Conservation (phyloP, 345 rosid species). For the Eucalyptus sp. region DNA sequence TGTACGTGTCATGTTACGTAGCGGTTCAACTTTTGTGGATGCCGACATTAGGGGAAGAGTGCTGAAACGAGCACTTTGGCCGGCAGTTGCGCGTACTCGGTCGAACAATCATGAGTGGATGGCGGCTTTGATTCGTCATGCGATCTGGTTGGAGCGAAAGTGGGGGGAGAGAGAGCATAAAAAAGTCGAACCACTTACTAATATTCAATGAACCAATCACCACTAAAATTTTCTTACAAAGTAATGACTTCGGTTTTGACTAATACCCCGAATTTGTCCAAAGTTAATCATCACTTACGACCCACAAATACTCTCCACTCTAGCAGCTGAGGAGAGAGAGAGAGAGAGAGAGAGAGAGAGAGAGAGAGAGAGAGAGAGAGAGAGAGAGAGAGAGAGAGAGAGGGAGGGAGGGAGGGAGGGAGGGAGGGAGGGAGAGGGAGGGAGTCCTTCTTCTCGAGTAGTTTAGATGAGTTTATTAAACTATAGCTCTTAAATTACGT, state of each 20-base stretch:
- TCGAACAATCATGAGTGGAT: not conserved
- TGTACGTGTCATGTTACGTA: not conserved
- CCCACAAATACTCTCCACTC: not conserved
- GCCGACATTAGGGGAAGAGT: not conserved
- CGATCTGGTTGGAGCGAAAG: not conserved
- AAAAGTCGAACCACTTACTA: not conserved
- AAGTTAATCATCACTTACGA: not conserved
- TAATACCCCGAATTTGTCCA: not conserved
- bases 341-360: not conserved
- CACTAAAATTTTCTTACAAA: not conserved
- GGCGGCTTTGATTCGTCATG: not conserved
- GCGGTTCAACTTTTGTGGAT: not conserved
- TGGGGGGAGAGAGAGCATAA: not conserved
- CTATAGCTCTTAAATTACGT: conserved; percentile 2
- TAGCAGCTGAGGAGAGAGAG: not conserved
- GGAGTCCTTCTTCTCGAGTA: not conserved
- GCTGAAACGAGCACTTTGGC: not conserved
- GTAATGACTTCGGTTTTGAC: not conserved
- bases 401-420: not conserved
- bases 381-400: not conserved
- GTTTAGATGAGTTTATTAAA: not conserved
- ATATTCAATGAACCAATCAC: not conserved
- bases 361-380: not conserved
- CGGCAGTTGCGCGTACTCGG: not conserved
- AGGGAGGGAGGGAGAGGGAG: not conserved